Conservation (phyloP, 2,329 filamentous ascomycete species). For the Monosporascus sp. region DNA sequence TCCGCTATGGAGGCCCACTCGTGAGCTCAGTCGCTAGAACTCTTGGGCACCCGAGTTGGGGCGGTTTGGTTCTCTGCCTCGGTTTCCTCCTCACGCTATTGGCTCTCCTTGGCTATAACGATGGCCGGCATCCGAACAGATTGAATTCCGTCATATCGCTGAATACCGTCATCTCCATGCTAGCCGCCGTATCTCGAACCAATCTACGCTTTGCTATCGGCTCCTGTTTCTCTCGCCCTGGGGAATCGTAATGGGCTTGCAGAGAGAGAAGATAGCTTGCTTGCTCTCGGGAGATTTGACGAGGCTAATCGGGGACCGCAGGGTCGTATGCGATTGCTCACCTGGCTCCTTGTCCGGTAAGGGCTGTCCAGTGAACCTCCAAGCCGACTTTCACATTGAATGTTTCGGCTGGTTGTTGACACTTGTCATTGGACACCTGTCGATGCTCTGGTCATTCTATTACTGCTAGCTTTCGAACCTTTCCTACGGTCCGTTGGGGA, state of each 20-base stretch:
- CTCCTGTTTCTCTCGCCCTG: constrained; percentile 17
- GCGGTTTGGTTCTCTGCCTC: constrained; percentile 6
- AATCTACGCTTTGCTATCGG: constrained; percentile 16
- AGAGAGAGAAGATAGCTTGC: constrained; percentile 8
- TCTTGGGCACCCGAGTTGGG: constrained; percentile 12
- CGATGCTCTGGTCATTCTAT: constrained; percentile 9
- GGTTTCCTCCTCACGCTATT: constrained; percentile 6
- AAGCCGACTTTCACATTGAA: neutral
- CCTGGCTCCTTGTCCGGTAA: constrained; percentile 12
- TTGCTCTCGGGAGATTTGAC: constrained; percentile 18
- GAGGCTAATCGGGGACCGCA: constrained; percentile 19
- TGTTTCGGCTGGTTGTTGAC: too few relatives aligned
- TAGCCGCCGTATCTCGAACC: constrained; percentile 12
- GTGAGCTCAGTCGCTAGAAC: constrained; percentile 1
- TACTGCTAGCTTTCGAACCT: constrained; percentile 13
- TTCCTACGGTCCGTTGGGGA: constrained; percentile 16
- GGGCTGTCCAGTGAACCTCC: neutral
- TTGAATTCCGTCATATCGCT: constrained; percentile 13
- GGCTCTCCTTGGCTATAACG: constrained; percentile 5
- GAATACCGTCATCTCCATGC: constrained; percentile 13
- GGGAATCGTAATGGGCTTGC: constrained; percentile 21
- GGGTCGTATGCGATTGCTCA: constrained; percentile 17
- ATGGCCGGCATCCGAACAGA: constrained; percentile 5
- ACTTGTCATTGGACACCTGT: constrained; percentile 10
- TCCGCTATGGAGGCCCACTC: too few relatives aligned